Conservation (phyloP, 2,329 filamentous ascomycete genomes). For the Phyllosticta citriasiana region DNA sequence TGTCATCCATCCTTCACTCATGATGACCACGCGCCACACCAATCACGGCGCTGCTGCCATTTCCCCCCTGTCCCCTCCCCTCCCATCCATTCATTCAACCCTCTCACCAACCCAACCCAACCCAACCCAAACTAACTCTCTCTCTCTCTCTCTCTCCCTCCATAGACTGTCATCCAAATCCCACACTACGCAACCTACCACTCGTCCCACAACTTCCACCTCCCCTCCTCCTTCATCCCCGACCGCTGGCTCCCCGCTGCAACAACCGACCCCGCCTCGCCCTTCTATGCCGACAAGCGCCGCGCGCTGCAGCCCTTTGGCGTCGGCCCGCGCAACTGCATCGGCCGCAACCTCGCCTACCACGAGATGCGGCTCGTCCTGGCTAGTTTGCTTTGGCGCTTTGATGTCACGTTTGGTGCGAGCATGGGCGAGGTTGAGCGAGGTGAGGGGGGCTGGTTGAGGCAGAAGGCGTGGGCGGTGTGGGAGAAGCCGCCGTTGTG, state of each 20-base stretch:
- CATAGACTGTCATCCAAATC: slow-evolving; percentile 17
- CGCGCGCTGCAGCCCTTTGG: slow-evolving; percentile 35
- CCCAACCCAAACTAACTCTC: slow-evolving; percentile 25
- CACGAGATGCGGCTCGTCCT: background rate
- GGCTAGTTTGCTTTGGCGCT: background rate
- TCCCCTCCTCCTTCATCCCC: slow-evolving; percentile 25
- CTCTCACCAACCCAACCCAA: slow-evolving; percentile 3
- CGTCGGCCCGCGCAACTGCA: slow-evolving; percentile 30
- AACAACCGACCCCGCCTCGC: slow-evolving; percentile 15
- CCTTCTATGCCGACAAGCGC: slow-evolving; percentile 20
- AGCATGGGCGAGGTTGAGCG: slow-evolving; percentile 28
- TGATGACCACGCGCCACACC: background rate
- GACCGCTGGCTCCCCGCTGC: slow-evolving; percentile 30
- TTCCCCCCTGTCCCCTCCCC: slow-evolving; percentile 15
- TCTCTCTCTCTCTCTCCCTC: slow-evolving; percentile 14
- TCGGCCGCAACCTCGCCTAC: slow-evolving; percentile 19
- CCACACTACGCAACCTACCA: slow-evolving; percentile 18
- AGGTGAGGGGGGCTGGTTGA: slow-evolving; percentile 21
- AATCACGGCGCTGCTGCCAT: too few relatives aligned
- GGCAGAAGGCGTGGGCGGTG: slow-evolving; percentile 24
- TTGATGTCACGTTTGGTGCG: slow-evolving; percentile 16
- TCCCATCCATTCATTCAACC: slow-evolving; percentile 16
- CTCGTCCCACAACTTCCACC: slow-evolving; percentile 17
- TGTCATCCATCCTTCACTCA: background rate
- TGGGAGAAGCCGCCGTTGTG: slow-evolving; percentile 29